These are phyloP conservation scores for Combretum micranthum DNA, from an alignment of 345 rosid species.

Conservation along the genomic window DNA sequence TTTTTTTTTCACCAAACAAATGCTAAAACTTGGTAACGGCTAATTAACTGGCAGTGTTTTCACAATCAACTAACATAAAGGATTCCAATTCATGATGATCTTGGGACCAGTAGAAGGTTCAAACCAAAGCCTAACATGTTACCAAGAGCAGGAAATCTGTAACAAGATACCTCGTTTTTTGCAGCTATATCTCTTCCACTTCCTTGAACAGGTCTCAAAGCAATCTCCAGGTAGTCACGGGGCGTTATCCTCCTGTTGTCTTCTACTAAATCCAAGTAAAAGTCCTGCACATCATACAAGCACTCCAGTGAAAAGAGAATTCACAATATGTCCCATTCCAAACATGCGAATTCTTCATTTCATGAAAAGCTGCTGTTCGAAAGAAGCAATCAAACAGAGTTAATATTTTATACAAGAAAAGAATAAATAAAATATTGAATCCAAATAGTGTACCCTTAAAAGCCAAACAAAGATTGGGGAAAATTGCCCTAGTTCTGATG, in stretches of 20 bases:
- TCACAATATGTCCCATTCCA: too few species aligned
- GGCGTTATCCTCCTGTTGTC: constrained; percentile 82
- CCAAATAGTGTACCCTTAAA: constrained; percentile 56
- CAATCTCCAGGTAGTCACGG: constrained; percentile 93
- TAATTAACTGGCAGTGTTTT: too few species aligned
- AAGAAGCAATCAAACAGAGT: background rate
- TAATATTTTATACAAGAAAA: background rate
- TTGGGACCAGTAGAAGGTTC: too few species aligned
- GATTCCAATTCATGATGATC: too few species aligned
- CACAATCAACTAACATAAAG: too few species aligned
- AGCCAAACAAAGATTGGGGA: constrained; percentile 99
- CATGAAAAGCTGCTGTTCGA: too few species aligned
- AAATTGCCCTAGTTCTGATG: constrained; percentile 88
- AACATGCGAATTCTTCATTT: too few species aligned
- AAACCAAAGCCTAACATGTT: background rate
- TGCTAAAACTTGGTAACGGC: too few species aligned
- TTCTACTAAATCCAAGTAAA: constrained; percentile 81
- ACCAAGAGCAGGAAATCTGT: constrained; percentile 2
- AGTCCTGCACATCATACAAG: constrained; percentile 50
- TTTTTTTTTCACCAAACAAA: too few species aligned
- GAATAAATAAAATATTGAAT: background rate
- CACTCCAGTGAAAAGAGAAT: background rate
- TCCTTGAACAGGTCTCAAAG: constrained; percentile 80
- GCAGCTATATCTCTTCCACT: constrained; percentile 71
- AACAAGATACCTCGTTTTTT: constrained; percentile 79